Conservation (phyloP, 169 alveolate species). For the Plasmodium yoelii region DNA sequence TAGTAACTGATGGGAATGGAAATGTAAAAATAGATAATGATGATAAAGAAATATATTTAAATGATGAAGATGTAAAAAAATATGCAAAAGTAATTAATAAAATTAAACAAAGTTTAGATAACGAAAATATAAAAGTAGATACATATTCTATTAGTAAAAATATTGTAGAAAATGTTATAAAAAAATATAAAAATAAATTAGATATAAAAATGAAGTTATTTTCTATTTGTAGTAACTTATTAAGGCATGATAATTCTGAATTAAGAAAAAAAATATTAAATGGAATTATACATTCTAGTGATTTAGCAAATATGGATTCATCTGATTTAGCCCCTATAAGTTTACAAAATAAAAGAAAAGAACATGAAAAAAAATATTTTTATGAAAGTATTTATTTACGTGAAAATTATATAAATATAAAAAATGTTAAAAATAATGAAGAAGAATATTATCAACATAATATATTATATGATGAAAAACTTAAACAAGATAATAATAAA, state of each 20-base stretch:
- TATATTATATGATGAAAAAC: slow-evolving; percentile 15
- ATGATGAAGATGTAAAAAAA: slow-evolving; percentile 17
- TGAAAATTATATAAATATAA: slow-evolving; percentile 41
- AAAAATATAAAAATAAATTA: slow-evolving; percentile 29
- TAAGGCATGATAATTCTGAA: slow-evolving; percentile 63
- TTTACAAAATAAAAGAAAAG: slow-evolving; percentile 64
- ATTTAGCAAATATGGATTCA: slow-evolving; percentile 53
- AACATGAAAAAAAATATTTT: slow-evolving; percentile 67
- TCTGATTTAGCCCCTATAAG: slow-evolving; percentile 76
- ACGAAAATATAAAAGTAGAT: slow-evolving; percentile 26
- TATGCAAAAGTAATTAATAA: slow-evolving; percentile 42
- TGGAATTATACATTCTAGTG: slow-evolving; percentile 25
- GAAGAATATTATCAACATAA: slow-evolving; percentile 29
- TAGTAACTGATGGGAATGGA: neutral
- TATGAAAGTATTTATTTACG: slow-evolving; percentile 67
- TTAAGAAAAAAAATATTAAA: slow-evolving; percentile 47
- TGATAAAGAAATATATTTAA: neutral
- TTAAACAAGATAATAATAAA: neutral
- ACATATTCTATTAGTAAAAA: slow-evolving; percentile 28
- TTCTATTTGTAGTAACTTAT: slow-evolving; percentile 48
- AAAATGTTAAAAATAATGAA: slow-evolving; percentile 20
- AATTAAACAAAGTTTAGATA: slow-evolving; percentile 48
- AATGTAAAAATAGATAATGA: neutral
- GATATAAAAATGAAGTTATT: slow-evolving; percentile 61
- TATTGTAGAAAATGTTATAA: slow-evolving; percentile 57